These are phyloP conservation scores for Avena insularis DNA, from an alignment of 176 grass and related monocot genomes.

Conservation along the genomic window DNA sequence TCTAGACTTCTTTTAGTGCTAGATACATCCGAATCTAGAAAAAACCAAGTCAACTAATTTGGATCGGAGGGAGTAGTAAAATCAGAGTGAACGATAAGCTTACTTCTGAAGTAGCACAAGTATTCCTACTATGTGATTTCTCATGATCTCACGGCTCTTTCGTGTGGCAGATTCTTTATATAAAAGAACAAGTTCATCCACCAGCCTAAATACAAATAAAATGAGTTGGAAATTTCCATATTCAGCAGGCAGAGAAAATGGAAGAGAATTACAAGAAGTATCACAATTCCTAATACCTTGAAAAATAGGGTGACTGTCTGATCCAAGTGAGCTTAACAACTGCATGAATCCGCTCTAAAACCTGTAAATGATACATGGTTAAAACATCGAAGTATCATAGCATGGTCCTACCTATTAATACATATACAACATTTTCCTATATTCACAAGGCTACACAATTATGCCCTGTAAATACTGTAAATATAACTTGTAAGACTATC, in stretches of 20 bases:
- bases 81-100: conserved; percentile 15
- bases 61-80: too few relatives aligned
- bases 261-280: background rate
- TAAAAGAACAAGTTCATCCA: conserved; percentile 79
- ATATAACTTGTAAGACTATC: conserved; percentile 1
- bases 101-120: conserved; percentile 77
- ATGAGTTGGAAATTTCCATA: conserved; percentile 6
- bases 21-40: too few relatives aligned
- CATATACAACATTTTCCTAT: background rate
- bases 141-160: conserved; percentile 57
- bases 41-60: too few relatives aligned
- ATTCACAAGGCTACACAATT: background rate
- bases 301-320: conserved; percentile 75
- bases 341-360: conserved; percentile 62
- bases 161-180: conserved; percentile 88
- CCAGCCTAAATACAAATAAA: conserved; percentile 54
- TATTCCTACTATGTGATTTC: conserved; percentile 57
- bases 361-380: conserved; percentile 49
- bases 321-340: conserved; percentile 90
- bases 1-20: too few relatives aligned
- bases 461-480: background rate
- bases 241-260: background rate
- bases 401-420: background rate
- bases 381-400: background rate
- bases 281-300: conserved; percentile 50